Conservation (phyloP, 2,329 filamentous ascomycete genomes). For the Helotiales sp. region DNA sequence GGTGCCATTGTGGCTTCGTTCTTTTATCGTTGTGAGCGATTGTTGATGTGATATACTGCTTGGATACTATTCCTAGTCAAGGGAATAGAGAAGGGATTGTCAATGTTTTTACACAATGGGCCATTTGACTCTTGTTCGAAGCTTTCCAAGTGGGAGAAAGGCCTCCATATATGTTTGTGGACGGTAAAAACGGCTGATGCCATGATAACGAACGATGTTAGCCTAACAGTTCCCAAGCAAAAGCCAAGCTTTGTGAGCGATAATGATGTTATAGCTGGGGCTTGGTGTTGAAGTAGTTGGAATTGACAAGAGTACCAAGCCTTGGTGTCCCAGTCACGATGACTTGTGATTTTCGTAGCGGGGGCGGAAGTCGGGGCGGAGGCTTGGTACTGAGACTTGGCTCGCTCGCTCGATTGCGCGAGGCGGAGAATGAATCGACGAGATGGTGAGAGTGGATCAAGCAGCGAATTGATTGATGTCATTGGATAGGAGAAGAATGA, state of each 20-base stretch:
- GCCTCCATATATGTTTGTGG: conserved; percentile 10
- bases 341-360: background rate
- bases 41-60: background rate
- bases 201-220: conserved; percentile 4
- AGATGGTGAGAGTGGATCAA: conserved; percentile 4
- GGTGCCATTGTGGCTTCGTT: conserved; percentile 22
- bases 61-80: conserved; percentile 33
- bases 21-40: background rate
- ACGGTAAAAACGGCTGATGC: conserved; percentile 4
- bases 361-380: conserved; percentile 15
- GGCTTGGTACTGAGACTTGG: conserved; percentile 6
- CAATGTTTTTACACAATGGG: conserved; percentile 1
- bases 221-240: conserved; percentile 5
- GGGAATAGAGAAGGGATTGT: conserved; percentile 35
- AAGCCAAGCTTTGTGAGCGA: conserved; percentile 9
- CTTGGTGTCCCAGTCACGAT: conserved; percentile 3
- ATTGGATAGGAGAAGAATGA: background rate
- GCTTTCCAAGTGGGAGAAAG: background rate
- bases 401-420: conserved; percentile 5
- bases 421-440: conserved; percentile 1
- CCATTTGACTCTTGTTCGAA: background rate
- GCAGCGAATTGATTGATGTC: background rate
- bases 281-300: conserved; percentile 4
- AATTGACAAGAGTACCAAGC: conserved; percentile 12
- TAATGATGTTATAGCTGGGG: conserved; percentile 5